A percentile compares a stretch with the other conserved stretches of the same genome.
Evolutionary conservation across 1,284 basidiomycete genomes (phyloP).

Genomic region (Moniliella sp.): DNA sequence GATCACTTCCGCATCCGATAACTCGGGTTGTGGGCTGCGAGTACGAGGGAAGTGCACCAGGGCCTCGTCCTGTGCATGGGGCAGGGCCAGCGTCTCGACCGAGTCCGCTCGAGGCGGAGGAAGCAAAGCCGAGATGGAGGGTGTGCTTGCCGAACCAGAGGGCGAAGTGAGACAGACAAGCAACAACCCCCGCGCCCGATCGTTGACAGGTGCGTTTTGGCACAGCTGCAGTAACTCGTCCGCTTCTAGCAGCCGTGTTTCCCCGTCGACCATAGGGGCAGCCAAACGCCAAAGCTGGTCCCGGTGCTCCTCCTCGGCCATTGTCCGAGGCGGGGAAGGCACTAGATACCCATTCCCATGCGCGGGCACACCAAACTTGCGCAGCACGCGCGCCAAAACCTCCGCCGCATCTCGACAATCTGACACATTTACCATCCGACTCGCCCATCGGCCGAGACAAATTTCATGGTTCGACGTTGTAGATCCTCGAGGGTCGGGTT

Average conservation of each 20-base stretch:
- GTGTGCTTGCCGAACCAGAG: too few relatives aligned
- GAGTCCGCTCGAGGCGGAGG: too few relatives aligned
- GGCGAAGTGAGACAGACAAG: too few relatives aligned
- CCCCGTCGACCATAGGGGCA: constrained; percentile 17
- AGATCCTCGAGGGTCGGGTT: constrained; percentile 11
- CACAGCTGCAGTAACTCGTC: constrained; percentile 63
- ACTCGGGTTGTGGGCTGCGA: too few relatives aligned
- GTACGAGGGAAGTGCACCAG: too few relatives aligned
- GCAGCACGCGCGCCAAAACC: constrained; percentile 25
- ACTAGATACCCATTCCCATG: constrained; percentile 17
- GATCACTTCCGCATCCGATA: too few relatives aligned
- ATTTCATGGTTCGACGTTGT: constrained; percentile 26
- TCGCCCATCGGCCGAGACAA: constrained; percentile 21
- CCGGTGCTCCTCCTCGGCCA: background rate
- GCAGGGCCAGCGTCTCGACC: too few relatives aligned
- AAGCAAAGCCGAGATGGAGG: too few relatives aligned
- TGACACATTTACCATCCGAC: constrained; percentile 22
- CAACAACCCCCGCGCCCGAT: too few relatives aligned
- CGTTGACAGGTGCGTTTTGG: constrained; percentile 56
- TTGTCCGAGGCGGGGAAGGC: constrained; percentile 5
- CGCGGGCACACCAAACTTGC: constrained; percentile 20
- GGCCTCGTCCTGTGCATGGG: too few relatives aligned
- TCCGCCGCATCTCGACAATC: constrained; percentile 25
- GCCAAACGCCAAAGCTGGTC: constrained; percentile 17
- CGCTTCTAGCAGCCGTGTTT: constrained; percentile 24